Percentiles rank a stretch among this genome's conserved stretches.
Evolutionary conservation across 1,284 basidiomycete genomes (phyloP).

Genomic region (Cryptococcus sp.): DNA sequence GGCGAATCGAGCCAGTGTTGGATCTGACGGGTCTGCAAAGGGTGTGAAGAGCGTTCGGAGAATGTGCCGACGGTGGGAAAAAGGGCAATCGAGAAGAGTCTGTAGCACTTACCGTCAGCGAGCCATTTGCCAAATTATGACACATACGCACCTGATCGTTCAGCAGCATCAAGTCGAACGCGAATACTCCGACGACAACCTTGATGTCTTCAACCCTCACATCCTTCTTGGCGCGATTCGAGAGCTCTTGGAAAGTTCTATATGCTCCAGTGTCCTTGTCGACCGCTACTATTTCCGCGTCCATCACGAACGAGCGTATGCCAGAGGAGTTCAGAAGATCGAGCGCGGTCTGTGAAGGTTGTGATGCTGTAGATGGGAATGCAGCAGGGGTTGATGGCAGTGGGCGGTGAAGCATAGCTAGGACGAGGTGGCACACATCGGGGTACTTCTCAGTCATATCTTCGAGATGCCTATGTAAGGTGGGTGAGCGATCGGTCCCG

Average conservation of each 20-base stretch:
- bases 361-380: conserved; percentile 36
- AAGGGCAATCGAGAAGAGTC: conserved; percentile 70
- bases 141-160: conserved; percentile 76
- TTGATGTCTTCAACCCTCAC: conserved; percentile 95
- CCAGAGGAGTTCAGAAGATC: conserved; percentile 32
- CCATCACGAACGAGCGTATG: conserved; percentile 81
- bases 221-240: conserved; percentile 93
- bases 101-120: conserved; percentile 40
- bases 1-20: conserved; percentile 64
- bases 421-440: conserved; percentile 69
- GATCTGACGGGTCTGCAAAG: conserved; percentile 56
- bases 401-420: conserved; percentile 48
- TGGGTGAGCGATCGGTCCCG: not conserved
- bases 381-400: conserved; percentile 31
- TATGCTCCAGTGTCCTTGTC: conserved; percentile 79
- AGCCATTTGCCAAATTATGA: not conserved
- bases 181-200: conserved; percentile 91
- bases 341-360: conserved; percentile 26
- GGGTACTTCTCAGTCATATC: conserved; percentile 95
- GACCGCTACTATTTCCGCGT: conserved; percentile 95
- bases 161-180: conserved; percentile 90
- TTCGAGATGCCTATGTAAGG: conserved; percentile 66
- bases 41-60: conserved; percentile 64
- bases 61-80: conserved; percentile 69
- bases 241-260: conserved; percentile 97